Evolutionary conservation across 306 rosid species (phyloP).

Genomic region (Trifolium subterraneum): DNA sequence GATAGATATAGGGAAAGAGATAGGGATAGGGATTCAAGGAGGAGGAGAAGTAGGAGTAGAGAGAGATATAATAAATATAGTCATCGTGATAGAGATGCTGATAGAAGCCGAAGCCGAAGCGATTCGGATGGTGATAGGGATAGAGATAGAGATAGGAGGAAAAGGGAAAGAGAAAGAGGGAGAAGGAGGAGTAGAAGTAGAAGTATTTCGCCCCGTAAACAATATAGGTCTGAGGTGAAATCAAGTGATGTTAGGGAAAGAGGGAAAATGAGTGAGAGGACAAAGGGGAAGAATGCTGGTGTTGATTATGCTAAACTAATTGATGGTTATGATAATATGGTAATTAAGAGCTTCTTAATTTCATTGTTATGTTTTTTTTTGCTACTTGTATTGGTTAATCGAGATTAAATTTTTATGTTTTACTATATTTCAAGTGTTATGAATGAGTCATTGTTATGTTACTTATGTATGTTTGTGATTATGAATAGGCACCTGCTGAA

Average conservation of each 20-base stretch:
- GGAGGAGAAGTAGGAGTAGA: slow-evolving; percentile 63
- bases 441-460: not conserved
- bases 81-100: slow-evolving; percentile 47
- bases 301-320: slow-evolving; percentile 65
- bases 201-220: slow-evolving; percentile 54
- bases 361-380: not conserved
- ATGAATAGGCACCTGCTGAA: slow-evolving; percentile 78
- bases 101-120: slow-evolving; percentile 37
- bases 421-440: not conserved
- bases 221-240: slow-evolving; percentile 29
- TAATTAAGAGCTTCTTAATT: slow-evolving; percentile 28
- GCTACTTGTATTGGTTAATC: not conserved
- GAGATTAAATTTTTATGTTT: not conserved
- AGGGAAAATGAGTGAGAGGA: slow-evolving; percentile 40
- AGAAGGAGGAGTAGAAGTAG: slow-evolving; percentile 41
- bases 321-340: slow-evolving; percentile 78
- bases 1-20: slow-evolving; percentile 53
- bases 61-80: slow-evolving; percentile 47
- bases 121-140: slow-evolving; percentile 37
- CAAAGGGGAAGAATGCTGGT: slow-evolving; percentile 53
- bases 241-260: slow-evolving; percentile 32
- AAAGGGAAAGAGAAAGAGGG: slow-evolving; percentile 35
- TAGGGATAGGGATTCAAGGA: slow-evolving; percentile 43
- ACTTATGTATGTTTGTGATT: slow-evolving; percentile 34
- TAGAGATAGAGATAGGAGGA: slow-evolving; percentile 12